Evolutionary conservation across 1,284 basidiomycete genomes (phyloP).

Genomic region (Hypsizygus ulmarius): DNA sequence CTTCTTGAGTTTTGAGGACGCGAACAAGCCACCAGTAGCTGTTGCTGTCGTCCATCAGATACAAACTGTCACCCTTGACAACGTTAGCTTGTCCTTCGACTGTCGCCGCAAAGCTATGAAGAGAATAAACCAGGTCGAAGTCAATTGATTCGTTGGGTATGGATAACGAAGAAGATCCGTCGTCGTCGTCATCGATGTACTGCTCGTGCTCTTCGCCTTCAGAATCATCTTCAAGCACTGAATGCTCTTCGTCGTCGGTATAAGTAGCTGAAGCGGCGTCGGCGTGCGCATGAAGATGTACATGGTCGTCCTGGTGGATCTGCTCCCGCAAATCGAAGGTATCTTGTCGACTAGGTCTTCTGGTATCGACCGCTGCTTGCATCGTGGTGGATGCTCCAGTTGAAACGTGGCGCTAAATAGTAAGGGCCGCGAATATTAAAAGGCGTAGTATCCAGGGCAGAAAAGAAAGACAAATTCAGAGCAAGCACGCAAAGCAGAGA

Average conservation of each 20-base stretch:
- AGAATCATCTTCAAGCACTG: conserved; percentile 75
- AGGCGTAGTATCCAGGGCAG: neutral
- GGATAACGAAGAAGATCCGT: conserved; percentile 77
- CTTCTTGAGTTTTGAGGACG: conserved; percentile 95
- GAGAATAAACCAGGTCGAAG: conserved; percentile 85
- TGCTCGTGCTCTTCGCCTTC: conserved; percentile 67
- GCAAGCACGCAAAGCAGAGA: neutral
- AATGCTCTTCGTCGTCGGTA: conserved; percentile 70
- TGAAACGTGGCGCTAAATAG: conserved; percentile 5
- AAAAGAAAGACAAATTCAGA: neutral
- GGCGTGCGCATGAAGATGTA: conserved; percentile 56
- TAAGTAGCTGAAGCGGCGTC: conserved; percentile 44
- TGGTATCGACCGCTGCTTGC: conserved; percentile 20
- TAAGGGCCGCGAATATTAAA: neutral
- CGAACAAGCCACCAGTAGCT: conserved; percentile 98
- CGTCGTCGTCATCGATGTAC: conserved; percentile 69
- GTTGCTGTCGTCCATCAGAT: conserved; percentile 94
- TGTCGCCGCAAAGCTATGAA: conserved; percentile 92
- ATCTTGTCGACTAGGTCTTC: conserved; percentile 46
- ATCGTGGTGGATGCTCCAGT: conserved; percentile 1
- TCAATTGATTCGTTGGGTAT: conserved; percentile 90
- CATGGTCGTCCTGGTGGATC: conserved; percentile 58
- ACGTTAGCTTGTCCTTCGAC: conserved; percentile 97
- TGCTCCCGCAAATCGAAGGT: conserved; percentile 70
- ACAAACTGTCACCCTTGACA: conserved; percentile 92